Evolutionary conservation across 441 rosid genomes (phyloP).

Genomic region (Gossypium schwendimanii): DNA sequence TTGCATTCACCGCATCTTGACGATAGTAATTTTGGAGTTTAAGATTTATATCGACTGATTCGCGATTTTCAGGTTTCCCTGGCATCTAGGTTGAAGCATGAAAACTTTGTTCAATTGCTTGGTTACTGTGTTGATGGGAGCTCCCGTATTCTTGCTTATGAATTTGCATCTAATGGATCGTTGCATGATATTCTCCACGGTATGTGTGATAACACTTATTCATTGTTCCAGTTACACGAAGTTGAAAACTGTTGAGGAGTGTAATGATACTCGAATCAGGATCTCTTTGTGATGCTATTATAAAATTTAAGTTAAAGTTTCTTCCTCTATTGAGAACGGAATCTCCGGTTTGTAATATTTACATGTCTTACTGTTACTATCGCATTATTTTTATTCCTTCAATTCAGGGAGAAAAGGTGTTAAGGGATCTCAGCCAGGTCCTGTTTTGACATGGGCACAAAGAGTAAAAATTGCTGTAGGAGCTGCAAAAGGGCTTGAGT

Average conservation of each 20-base stretch:
- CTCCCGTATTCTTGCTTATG: conserved; percentile 53
- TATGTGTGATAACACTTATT: conserved; percentile 19
- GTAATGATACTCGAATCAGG: background rate
- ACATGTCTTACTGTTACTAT: background rate
- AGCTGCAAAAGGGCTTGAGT: conserved; percentile 71
- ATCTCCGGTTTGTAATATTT: background rate
- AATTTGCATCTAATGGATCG: conserved; percentile 67
- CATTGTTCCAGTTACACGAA: background rate
- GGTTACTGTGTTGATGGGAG: conserved; percentile 60
- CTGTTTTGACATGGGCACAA: conserved; percentile 58
- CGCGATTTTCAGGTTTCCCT: conserved; percentile 44
- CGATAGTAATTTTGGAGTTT: background rate
- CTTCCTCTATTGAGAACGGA: background rate
- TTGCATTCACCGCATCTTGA: background rate
- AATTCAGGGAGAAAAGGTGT: conserved; percentile 59
- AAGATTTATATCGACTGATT: conserved; percentile 12
- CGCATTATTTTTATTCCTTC: background rate
- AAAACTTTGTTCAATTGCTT: conserved; percentile 58
- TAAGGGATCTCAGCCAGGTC: conserved; percentile 67
- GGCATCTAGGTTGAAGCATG: conserved; percentile 62
- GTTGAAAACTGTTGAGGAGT: background rate
- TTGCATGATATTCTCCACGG: conserved; percentile 71
- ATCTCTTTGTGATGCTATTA: background rate
- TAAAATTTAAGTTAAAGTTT: background rate
- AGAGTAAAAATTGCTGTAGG: conserved; percentile 70